phyloP scores from a whole-genome alignment of 805 yeast species.

The Millerago galiae region DNA sequence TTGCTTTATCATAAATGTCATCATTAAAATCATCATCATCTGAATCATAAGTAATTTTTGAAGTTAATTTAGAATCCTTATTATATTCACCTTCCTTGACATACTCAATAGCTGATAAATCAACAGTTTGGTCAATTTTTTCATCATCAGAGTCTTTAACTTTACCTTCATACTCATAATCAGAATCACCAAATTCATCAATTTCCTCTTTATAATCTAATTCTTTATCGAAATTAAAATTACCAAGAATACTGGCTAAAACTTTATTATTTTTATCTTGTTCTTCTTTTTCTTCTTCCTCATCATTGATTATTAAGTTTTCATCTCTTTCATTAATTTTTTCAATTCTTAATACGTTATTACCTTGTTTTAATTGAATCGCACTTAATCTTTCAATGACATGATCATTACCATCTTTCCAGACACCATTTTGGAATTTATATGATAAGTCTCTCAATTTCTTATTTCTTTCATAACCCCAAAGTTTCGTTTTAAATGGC shows the following conservation, averaged over 20 bases:
- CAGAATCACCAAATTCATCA: slow-evolving; percentile 34
- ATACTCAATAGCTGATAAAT: slow-evolving; percentile 20
- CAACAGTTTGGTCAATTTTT: not conserved
- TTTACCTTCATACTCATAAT: slow-evolving; percentile 40
- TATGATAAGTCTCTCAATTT: slow-evolving; percentile 55
- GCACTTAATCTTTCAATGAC: slow-evolving; percentile 52
- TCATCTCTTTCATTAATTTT: slow-evolving; percentile 14
- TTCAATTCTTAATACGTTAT: slow-evolving; percentile 11
- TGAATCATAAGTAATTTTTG: slow-evolving; percentile 9
- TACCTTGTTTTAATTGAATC: slow-evolving; percentile 14
- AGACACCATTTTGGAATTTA: slow-evolving; percentile 55
- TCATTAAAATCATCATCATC: slow-evolving; percentile 20
- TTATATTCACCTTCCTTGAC: slow-evolving; percentile 24
- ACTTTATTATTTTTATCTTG: slow-evolving; percentile 39
- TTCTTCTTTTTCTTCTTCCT: slow-evolving; percentile 34
- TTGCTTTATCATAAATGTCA: slow-evolving; percentile 8
- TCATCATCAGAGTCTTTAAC: slow-evolving; percentile 26
- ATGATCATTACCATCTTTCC: slow-evolving; percentile 80
- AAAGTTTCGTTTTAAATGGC: slow-evolving; percentile 69
- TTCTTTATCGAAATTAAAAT: slow-evolving; percentile 49
- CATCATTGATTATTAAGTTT: slow-evolving; percentile 24
- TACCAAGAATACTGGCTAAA: slow-evolving; percentile 40
- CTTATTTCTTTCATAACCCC: slow-evolving; percentile 82
- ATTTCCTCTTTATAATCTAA: slow-evolving; percentile 35
- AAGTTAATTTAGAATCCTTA: slow-evolving; percentile 1